Evolutionary conservation across 2,329 filamentous ascomycete genomes (phyloP).

Genomic region (Drechslera avenae): DNA sequence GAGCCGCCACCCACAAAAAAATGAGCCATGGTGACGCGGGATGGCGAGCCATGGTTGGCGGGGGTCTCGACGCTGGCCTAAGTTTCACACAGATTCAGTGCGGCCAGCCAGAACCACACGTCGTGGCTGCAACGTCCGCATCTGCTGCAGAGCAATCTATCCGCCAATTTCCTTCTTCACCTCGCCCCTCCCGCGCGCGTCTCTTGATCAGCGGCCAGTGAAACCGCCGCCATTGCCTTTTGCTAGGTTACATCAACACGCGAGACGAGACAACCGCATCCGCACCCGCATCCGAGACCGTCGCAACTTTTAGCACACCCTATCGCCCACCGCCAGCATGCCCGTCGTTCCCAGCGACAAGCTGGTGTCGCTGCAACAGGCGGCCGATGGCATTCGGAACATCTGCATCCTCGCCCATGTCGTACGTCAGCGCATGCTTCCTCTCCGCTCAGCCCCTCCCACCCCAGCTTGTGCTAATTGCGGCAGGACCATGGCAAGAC

Average conservation of each 20-base stretch:
- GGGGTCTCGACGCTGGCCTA: neutral
- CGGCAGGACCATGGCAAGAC: conserved; percentile 88
- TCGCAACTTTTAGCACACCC: neutral
- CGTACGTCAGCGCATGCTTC: conserved; percentile 4
- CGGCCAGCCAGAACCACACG: conserved; percentile 23
- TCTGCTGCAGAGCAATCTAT: conserved; percentile 9
- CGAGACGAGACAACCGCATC: conserved; percentile 2
- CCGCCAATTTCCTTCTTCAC: conserved; percentile 8
- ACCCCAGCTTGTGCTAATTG: conserved; percentile 51
- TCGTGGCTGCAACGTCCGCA: conserved; percentile 3
- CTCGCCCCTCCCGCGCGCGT: neutral
- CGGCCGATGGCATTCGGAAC: conserved; percentile 89
- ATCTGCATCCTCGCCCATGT: conserved; percentile 24
- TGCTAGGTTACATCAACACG: conserved; percentile 2
- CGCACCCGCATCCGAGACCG: neutral
- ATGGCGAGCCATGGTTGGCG: neutral
- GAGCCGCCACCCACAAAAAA: conserved; percentile 3
- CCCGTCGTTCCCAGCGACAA: conserved; percentile 90
- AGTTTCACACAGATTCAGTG: conserved; percentile 19
- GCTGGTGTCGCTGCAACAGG: conserved; percentile 85
- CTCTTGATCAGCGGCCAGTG: conserved; percentile 6
- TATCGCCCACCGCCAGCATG: conserved; percentile 60
- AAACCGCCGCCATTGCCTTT: conserved; percentile 10
- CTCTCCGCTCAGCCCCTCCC: neutral
- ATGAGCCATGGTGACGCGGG: conserved; percentile 15